phyloP scores from a whole-genome alignment of 768 basidiomycete genomes.

The Dictyophora rubrovolvata region DNA sequence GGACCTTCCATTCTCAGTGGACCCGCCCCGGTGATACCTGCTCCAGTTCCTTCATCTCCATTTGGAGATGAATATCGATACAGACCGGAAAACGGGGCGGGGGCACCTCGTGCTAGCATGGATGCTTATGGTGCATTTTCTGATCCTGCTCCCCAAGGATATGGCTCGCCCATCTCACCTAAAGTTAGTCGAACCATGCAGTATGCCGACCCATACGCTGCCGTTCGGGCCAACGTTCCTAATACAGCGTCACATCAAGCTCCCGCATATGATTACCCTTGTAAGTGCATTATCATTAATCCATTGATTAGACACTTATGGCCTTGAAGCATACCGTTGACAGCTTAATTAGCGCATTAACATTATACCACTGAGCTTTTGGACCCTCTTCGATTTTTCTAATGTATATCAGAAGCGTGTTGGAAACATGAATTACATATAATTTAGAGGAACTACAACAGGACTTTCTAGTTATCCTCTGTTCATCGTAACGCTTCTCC shows the following conservation, averaged over 20 bases:
- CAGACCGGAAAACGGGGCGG: slow-evolving; percentile 1
- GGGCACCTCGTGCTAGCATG: slow-evolving; percentile 47
- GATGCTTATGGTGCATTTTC: slow-evolving; percentile 89
- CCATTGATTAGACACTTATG: neutral
- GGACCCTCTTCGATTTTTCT: neutral
- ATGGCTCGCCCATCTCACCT: slow-evolving; percentile 32
- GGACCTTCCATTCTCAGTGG: neutral
- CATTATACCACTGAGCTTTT: neutral
- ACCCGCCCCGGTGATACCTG: neutral
- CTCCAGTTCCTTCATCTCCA: slow-evolving; percentile 17
- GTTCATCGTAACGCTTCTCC: too few relatives aligned
- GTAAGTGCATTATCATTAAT: neutral
- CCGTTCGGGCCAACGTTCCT: slow-evolving; percentile 54
- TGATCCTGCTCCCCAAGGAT: slow-evolving; percentile 75
- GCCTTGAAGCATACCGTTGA: slow-evolving; percentile 1
- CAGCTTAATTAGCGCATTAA: neutral
- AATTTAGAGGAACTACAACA: neutral
- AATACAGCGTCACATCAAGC: slow-evolving; percentile 3
- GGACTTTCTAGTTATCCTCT: neutral
- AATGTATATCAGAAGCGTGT: neutral
- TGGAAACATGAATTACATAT: neutral
- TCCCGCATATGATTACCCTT: slow-evolving; percentile 9
- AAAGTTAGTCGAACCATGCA: slow-evolving; percentile 87
- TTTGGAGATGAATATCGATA: slow-evolving; percentile 30
- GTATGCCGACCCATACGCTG: slow-evolving; percentile 82